Conservation (phyloP, 768 basidiomycete genomes). For the Hortiboletus campestris region DNA sequence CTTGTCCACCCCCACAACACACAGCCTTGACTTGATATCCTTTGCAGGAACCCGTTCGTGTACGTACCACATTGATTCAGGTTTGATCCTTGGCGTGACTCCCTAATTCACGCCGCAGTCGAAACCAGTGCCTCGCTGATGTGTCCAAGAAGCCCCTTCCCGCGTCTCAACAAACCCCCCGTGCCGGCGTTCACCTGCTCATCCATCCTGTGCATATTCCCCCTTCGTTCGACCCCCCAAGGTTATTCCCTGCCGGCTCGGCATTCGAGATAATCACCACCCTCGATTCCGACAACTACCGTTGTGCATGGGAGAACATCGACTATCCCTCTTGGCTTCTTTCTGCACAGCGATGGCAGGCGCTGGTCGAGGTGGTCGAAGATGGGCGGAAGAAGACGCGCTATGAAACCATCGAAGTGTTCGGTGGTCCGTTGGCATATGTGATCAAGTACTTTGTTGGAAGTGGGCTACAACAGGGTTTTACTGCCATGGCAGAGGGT, state of each 20-base stretch:
- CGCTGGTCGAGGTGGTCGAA: constrained; percentile 43
- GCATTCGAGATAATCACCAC: constrained; percentile 46
- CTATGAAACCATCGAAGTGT: constrained; percentile 66
- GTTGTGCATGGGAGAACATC: constrained; percentile 54
- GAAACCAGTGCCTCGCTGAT: constrained; percentile 47
- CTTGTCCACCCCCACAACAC: neutral
- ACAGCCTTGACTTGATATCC: neutral
- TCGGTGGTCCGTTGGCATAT: constrained; percentile 55
- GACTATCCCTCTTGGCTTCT: constrained; percentile 48
- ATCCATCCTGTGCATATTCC: constrained; percentile 59
- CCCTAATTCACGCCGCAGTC: constrained; percentile 32
- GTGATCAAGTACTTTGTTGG: constrained; percentile 46
- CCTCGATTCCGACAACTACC: constrained; percentile 52
- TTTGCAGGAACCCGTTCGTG: constrained; percentile 67
- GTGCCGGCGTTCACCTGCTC: constrained; percentile 45
- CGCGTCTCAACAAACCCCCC: constrained; percentile 46
- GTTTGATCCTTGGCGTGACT: neutral
- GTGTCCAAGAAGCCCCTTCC: constrained; percentile 39
- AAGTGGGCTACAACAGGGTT: constrained; percentile 42
- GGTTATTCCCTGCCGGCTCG: constrained; percentile 34
- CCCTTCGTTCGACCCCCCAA: constrained; percentile 47
- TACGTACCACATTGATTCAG: constrained; percentile 30
- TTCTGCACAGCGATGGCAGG: constrained; percentile 61
- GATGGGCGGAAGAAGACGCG: constrained; percentile 48
- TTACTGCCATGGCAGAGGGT: constrained; percentile 54